Evolutionary conservation across 1,284 basidiomycete genomes (phyloP).

Genomic region (Erythrobasidium hasegawianum): DNA sequence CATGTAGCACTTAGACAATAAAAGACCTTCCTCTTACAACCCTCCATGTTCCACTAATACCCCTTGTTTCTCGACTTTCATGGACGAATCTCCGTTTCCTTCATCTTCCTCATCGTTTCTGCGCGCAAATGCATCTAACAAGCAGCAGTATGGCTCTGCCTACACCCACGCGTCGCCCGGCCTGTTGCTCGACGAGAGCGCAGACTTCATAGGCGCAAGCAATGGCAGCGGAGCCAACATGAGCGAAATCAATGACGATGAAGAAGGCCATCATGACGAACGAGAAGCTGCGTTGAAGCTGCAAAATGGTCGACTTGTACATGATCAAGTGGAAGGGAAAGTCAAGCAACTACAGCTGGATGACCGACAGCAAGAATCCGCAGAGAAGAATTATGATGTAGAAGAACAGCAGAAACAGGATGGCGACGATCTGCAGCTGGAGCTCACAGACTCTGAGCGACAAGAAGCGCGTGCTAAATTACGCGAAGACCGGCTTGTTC

Average conservation of each 20-base stretch:
- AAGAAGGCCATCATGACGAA: neutral
- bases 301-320: too few relatives aligned
- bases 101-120: neutral
- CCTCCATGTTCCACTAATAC: neutral
- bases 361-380: neutral
- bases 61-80: neutral
- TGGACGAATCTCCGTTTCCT: slow-evolving; percentile 1
- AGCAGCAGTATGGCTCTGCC: neutral
- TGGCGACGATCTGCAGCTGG: neutral
- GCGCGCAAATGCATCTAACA: too few relatives aligned
- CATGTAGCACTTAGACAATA: too few relatives aligned
- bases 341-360: neutral
- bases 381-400: neutral
- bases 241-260: neutral
- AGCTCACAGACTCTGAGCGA: neutral
- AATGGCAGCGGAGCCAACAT: neutral
- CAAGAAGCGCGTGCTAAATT: slow-evolving; percentile 22
- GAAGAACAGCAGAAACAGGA: neutral
- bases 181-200: neutral
- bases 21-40: too few relatives aligned
- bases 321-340: neutral
- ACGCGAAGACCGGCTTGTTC: slow-evolving; percentile 13
- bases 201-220: slow-evolving; percentile 1
- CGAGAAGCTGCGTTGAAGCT: neutral
- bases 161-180: neutral